phyloP scores from a whole-genome alignment of 306 rosid genomes.

The Dalbergia cultrata region DNA sequence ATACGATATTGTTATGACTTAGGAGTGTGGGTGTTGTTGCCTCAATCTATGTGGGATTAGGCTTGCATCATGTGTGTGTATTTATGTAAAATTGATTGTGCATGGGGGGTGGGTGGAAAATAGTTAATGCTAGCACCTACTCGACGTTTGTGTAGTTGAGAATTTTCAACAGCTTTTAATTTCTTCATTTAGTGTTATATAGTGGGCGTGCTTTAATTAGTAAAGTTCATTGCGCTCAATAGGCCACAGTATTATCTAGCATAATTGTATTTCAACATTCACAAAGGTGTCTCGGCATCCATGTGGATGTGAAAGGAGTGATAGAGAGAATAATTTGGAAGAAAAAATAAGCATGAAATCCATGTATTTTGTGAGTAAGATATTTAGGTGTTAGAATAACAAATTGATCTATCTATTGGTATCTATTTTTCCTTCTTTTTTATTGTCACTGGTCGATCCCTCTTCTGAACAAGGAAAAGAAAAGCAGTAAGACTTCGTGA shows the following conservation, averaged over 20 bases:
- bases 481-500: neutral
- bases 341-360: no score
- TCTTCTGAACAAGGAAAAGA: neutral
- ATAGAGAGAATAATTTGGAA: no score
- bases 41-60: neutral
- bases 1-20: no score
- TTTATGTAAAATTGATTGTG: conserved; percentile 7
- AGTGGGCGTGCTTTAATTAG: conserved; percentile 44
- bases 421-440: neutral
- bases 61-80: neutral
- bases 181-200: conserved; percentile 66
- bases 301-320: no score
- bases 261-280: no score
- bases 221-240: neutral
- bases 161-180: conserved; percentile 61
- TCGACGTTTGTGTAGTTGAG: conserved; percentile 70
- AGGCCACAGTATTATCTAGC: no score
- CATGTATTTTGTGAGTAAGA: no score
- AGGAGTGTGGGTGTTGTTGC: neutral
- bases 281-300: no score
- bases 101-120: conserved; percentile 59
- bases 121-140: conserved; percentile 79
- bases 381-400: no score
- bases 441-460: neutral
- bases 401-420: no score